A percentile compares a stretch with the other conserved stretches of the same genome.
Evolutionary conservation across 345 rosid genomes (phyloP).

Genomic region (Euphorbia pulcherrima): DNA sequence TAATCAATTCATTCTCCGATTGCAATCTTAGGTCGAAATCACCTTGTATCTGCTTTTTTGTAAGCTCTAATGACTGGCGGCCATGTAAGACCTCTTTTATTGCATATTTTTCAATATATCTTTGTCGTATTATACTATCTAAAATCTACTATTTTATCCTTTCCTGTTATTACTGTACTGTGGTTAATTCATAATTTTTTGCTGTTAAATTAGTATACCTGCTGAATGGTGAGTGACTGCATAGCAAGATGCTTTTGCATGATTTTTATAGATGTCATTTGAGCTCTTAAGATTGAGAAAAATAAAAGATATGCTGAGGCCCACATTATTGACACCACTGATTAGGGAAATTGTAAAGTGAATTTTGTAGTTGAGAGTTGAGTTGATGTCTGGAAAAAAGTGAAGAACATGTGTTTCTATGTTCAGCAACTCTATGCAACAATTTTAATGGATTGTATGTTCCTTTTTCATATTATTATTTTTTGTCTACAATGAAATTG

Average conservation of each 20-base stretch:
- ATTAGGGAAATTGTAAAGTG: neutral
- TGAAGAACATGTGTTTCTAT: neutral
- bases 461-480: neutral
- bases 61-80: neutral
- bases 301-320: neutral
- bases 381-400: neutral
- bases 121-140: neutral
- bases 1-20: neutral
- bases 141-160: too few species aligned
- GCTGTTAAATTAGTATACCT: neutral
- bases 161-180: neutral
- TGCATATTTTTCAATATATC: neutral
- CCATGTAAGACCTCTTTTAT: too few species aligned
- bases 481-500: conserved; percentile 1
- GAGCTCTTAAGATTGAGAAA: neutral
- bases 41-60: neutral
- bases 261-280: neutral
- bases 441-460: neutral
- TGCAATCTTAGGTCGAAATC: neutral
- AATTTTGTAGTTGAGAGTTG: neutral
- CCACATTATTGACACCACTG: neutral
- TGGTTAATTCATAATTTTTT: neutral
- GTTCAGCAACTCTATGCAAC: neutral
- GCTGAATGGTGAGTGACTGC: neutral
- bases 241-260: neutral